Evolutionary conservation across 495 filamentous ascomycete genomes (phyloP).

Genomic region (Cudoniella acicularis): DNA sequence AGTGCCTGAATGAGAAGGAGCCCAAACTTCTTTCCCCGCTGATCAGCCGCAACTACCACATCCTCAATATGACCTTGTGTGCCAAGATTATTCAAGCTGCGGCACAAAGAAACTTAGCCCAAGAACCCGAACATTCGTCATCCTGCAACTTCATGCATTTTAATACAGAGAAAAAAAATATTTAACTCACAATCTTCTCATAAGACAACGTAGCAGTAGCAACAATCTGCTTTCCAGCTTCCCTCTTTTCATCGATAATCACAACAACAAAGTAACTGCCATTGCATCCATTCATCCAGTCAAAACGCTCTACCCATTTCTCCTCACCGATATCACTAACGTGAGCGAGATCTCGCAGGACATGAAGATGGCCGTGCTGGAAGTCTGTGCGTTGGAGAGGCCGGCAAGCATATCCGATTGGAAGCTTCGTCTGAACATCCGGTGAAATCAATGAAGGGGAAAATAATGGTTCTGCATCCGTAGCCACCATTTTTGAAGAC

Average conservation of each 20-base stretch:
- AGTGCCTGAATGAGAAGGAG: slow-evolving; percentile 7
- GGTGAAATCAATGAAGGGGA: not conserved
- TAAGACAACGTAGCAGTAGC: slow-evolving; percentile 3
- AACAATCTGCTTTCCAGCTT: slow-evolving; percentile 2
- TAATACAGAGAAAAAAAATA: too few relatives aligned
- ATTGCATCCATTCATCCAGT: slow-evolving; percentile 1
- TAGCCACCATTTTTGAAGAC: too few relatives aligned
- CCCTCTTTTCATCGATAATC: slow-evolving; percentile 2
- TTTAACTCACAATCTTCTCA: slow-evolving; percentile 16
- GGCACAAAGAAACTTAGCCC: too few relatives aligned
- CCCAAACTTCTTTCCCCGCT: slow-evolving; percentile 10
- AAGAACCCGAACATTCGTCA: too few relatives aligned
- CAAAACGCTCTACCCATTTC: slow-evolving; percentile 2
- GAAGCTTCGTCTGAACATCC: not conserved
- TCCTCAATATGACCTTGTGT: slow-evolving; percentile 15
- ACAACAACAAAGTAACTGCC: slow-evolving; percentile 10
- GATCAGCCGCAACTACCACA: not conserved
- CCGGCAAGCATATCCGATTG: not conserved
- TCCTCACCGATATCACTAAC: slow-evolving; percentile 1
- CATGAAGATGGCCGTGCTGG: slow-evolving; percentile 5
- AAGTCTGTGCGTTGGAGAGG: slow-evolving; percentile 10
- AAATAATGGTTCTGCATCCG: not conserved
- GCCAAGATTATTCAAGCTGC: slow-evolving; percentile 11
- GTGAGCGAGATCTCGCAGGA: slow-evolving; percentile 2
- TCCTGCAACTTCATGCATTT: too few relatives aligned